phyloP scores from a whole-genome alignment of 139 green algal genomes.

The Penium margaritaceum region DNA sequence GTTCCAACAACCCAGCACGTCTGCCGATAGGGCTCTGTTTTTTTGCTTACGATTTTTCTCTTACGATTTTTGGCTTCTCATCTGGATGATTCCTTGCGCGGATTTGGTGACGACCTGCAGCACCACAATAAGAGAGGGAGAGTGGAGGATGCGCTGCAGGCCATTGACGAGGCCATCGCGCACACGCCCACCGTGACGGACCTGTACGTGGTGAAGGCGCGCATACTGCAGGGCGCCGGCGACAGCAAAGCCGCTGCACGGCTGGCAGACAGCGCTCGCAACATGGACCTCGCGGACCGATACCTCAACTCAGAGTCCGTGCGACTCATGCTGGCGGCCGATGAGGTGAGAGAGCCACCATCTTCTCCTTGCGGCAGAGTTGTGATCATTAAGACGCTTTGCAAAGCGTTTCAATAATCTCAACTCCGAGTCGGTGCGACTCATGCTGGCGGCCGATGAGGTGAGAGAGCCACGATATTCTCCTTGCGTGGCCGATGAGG shows the following conservation, averaged over 20 bases:
- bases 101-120: too few species aligned
- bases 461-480: too few species aligned
- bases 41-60: too few species aligned
- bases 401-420: too few species aligned
- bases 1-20: too few species aligned
- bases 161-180: constrained; percentile 60
- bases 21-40: too few species aligned
- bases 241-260: constrained; percentile 58
- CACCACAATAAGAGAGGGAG: constrained; percentile 23
- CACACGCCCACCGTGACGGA: constrained; percentile 70
- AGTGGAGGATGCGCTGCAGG: constrained; percentile 58
- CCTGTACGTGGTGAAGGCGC: constrained; percentile 59
- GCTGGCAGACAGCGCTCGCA: constrained; percentile 57
- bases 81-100: too few species aligned
- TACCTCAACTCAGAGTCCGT: constrained; percentile 83
- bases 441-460: constrained; percentile 47
- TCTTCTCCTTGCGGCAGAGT: too few species aligned
- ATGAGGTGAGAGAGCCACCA: constrained; percentile 41
- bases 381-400: too few species aligned
- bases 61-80: too few species aligned
- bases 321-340: constrained; percentile 56
- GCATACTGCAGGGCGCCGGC: constrained; percentile 70
- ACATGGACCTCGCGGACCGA: constrained; percentile 80
- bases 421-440: constrained; percentile 77
- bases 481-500: too few species aligned